Base-by-base conservation (phyloP, 352 stramenopile genomes). In the Pythium insidiosum region DNA sequence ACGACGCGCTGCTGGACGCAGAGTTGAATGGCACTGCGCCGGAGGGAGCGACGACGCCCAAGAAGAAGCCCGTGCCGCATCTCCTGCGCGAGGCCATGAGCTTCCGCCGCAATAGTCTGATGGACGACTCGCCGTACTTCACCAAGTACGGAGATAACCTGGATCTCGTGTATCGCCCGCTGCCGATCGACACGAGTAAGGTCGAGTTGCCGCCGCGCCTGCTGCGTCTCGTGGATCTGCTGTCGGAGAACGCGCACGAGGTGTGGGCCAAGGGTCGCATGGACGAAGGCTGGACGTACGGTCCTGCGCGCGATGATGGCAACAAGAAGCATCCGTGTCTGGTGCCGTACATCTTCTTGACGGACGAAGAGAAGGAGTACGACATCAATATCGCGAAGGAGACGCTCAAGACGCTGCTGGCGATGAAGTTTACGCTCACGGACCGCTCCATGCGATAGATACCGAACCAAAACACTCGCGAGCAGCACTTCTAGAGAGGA, bases 321-420 rank as follows among this genome's bases (percentile, higher is more conserved):
- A 38, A 62, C 26, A 91, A 90, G 64, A 91, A 91, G 51, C 81
- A 94, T 33, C 73, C 70, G 31, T 91, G 81, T 30, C 66, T 94
- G 6, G 81, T 94, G 52, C 81, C 81, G 12, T 94, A 94, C 50
- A 81, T 94, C 34, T 94, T 91, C 52, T 58, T 94, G n/a, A 90
- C 79, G 12, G 79, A 94, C 38, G 79, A 88, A 4, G 81, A 94
- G 45, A 91, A 94, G 47, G 79, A 91, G 45, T 91, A 90, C 57
- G 81, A 94, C 53, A 61, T 91, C 31, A 94, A 91, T 47, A 94
- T 88, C 43, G 81, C 81, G 20, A 84, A 81, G 47, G 79, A 89
- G 51, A 94, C 81, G 28, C 72, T 91, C 49, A 94, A 94, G 71
- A 94, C 76, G 38, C 67, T 94, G 13, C 63, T 91, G 20, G 81